These are phyloP conservation scores for Pascua sp. DNA, from an alignment of 1,284 basidiomycete species.

Conservation along the genomic window DNA sequence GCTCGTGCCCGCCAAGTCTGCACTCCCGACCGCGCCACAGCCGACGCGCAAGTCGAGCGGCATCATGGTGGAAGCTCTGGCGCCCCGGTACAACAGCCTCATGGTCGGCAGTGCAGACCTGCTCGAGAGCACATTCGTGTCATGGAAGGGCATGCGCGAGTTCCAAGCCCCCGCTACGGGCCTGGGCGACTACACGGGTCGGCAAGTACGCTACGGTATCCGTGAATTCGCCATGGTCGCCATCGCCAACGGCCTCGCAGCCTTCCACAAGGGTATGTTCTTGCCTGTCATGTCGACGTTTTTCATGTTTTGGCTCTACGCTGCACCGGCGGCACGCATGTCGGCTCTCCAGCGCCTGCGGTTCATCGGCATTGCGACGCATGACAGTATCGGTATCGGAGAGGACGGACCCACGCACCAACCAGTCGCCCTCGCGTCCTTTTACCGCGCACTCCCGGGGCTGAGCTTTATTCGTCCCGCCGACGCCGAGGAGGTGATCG, in stretches of 20 bases:
- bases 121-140: constrained; percentile 26
- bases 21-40: constrained; percentile 17
- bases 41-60: constrained; percentile 27
- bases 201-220: constrained; percentile 29
- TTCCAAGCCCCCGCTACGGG: constrained; percentile 25
- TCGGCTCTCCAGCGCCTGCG: constrained; percentile 25
- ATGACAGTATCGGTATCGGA: constrained; percentile 29
- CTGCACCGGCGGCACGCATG: constrained; percentile 31
- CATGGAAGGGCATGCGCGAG: constrained; percentile 20
- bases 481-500: constrained; percentile 32
- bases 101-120: constrained; percentile 28
- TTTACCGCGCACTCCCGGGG: constrained; percentile 26
- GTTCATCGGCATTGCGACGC: constrained; percentile 26
- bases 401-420: constrained; percentile 34
- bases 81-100: constrained; percentile 18
- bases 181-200: constrained; percentile 27
- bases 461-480: constrained; percentile 26
- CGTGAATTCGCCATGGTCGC: constrained; percentile 27
- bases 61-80: constrained; percentile 23
- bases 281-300: constrained; percentile 60
- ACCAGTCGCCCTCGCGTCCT: constrained; percentile 22
- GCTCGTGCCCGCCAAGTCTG: constrained; percentile 16
- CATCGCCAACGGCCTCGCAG: constrained; percentile 21
- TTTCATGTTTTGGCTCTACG: constrained; percentile 36
- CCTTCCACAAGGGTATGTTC: constrained; percentile 24